Conservation (phyloP, 805 yeast species). For the Lipomyces starkeyi region DNA sequence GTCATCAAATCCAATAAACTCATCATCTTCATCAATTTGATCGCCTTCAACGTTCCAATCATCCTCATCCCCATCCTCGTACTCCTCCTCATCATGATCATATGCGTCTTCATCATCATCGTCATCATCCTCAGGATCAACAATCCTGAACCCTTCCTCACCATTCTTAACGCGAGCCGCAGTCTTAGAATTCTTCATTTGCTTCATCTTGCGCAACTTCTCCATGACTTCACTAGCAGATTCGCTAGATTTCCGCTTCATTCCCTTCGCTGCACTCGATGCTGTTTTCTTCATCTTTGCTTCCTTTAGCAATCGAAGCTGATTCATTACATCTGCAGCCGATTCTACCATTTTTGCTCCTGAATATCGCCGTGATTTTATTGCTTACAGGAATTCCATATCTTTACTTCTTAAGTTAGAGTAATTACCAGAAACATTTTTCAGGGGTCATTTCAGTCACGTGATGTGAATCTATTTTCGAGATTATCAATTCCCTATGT, state of each 20-base stretch:
- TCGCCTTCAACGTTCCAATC: slow-evolving; percentile 15
- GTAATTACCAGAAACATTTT: neutral
- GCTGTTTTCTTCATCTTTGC: slow-evolving; percentile 10
- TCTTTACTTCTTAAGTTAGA: too few species aligned
- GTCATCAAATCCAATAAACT: slow-evolving; percentile 39
- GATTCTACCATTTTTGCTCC: slow-evolving; percentile 24
- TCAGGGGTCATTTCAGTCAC: neutral
- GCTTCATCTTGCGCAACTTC: slow-evolving; percentile 24
- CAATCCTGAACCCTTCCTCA: slow-evolving; percentile 16
- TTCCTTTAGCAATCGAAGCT: slow-evolving; percentile 24
- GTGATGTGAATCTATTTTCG: neutral
- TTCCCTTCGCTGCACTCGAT: slow-evolving; percentile 1
- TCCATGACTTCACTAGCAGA: slow-evolving; percentile 31
- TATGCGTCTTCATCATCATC: slow-evolving; percentile 25
- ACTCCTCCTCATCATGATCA: slow-evolving; percentile 12
- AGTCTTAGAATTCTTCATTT: slow-evolving; percentile 6
- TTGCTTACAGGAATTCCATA: neutral
- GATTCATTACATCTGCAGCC: slow-evolving; percentile 30
- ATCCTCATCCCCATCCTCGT: slow-evolving; percentile 1
- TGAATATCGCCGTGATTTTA: neutral
- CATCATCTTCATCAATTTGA: slow-evolving; percentile 24
- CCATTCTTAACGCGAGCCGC: neutral
- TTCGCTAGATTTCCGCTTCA: neutral
- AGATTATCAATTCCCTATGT: neutral
- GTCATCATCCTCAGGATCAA: slow-evolving; percentile 24